Base-by-base conservation (phyloP, 1,284 basidiomycete genomes). In the Bjerkandera adusta region DNA sequence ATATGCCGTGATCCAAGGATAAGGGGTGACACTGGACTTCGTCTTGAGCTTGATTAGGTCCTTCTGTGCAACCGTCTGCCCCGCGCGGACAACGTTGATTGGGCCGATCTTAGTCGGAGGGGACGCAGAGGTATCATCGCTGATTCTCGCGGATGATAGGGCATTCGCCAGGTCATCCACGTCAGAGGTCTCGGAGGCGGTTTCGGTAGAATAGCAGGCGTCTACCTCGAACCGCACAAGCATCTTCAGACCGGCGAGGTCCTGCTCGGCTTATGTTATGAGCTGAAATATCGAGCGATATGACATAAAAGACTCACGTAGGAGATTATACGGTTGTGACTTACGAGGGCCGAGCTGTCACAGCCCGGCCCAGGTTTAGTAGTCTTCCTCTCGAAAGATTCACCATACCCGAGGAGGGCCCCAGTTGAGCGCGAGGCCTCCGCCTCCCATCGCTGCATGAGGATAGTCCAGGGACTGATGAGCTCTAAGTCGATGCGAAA, bases 401-500 rank as follows among this genome's bases (percentile, higher is more conserved):
- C 41, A 33, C 44, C 44, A 35, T 38, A 54, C 5, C 55, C 53
- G 36, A 21, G 43, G 11, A 22, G 2, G 18, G 5, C 4, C 15
- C 36, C 7, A 29, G 8, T 4, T 54, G 26, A 39, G 70, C 68
- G 20, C 58, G 47, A 5, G 65, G 67, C 1, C 63, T 51, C 48
- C 62, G 63, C 36, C 47, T 76, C 70, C 73, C 75, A 75, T 3
- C 81, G 68, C 47, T 72, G 76, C 54, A 83, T 60, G 12, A 85
- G 56, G 3, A 82, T 58, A 0, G 81, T 82, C 43, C 66, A 66
- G 24, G 67, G 59, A 7, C 80, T 79, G 4, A 68, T 75, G 6
- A 82, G 67, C 55, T 80, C 74, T 11, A 73, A 55, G 52, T 84
- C 80, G 45, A 84, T 78, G 13, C 81, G 63, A 55, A 81, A 83